Conservation (phyloP, 2,329 filamentous ascomycete species). For the Penicillium frequentans region DNA sequence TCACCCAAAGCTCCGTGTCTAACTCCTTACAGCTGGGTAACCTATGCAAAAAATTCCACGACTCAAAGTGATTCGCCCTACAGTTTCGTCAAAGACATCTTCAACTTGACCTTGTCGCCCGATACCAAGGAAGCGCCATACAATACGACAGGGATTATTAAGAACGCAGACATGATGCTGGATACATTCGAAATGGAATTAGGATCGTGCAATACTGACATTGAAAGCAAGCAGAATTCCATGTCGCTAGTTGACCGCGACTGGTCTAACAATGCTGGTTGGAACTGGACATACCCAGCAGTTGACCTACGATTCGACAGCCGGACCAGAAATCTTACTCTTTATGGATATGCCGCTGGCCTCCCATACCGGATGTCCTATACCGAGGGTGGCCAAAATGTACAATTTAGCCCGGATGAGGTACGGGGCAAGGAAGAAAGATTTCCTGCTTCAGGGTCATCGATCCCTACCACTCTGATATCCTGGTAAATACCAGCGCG, state of each 20-base stretch:
- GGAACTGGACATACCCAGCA: neutral
- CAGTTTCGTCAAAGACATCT: neutral
- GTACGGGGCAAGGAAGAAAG: constrained; percentile 1
- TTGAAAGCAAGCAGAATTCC: neutral
- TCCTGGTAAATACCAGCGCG: constrained; percentile 6
- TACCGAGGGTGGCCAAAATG: neutral
- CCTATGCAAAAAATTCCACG: neutral
- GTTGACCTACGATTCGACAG: neutral
- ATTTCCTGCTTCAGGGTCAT: constrained; percentile 8
- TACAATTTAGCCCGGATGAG: neutral
- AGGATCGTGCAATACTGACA: neutral
- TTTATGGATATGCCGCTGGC: neutral
- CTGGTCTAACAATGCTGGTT: neutral
- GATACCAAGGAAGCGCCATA: neutral
- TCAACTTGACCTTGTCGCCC: neutral
- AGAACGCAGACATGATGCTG: neutral
- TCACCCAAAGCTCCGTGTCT: neutral
- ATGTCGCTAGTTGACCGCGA: neutral
- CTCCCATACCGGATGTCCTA: neutral
- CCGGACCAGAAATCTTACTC: neutral
- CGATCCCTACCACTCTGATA: constrained; percentile 19
- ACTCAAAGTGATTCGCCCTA: neutral
- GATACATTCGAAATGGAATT: neutral
- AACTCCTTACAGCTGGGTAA: neutral
- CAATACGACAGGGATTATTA: neutral